Evolutionary conservation across 2,329 filamentous ascomycete genomes (phyloP), one percentile per base, ranked within the genome.

Genomic region (Claviceps purpurea): DNA sequence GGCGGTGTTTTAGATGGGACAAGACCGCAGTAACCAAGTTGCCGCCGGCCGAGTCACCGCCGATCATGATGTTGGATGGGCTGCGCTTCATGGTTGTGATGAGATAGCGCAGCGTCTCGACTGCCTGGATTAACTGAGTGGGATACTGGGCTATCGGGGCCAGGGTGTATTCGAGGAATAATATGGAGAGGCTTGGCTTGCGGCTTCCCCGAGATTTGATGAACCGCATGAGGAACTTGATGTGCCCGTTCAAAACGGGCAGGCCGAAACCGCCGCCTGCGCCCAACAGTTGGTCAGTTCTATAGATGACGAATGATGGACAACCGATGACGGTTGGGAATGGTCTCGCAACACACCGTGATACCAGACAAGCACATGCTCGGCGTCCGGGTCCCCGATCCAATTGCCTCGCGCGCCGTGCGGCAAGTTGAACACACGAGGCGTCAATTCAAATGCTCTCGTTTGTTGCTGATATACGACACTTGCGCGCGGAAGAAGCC

Each of bases 261-360:
- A 59, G 43, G 20, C 42, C 54, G 42, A 57, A 59, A 39, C 57
- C 57, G 24, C 57, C 57, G 18, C 57, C 57, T 58, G n/a, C n/a
- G 42, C 55, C 14, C 7, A 47, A 13, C 4, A 24, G 39, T 5
- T 1, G 50, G 20, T 48, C 20, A 48, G 46, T 11, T 39, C 5
- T 48, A 11, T 42, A 1, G 7, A 48, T 11, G 30, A 10, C 4
- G 26, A 20, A 10, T n/a, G 22, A 20, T 4, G 6, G 16, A 39
- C 1, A 39, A 39, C 38, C 10, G 14, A 40, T 7, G 38, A 40
- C 16, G 40, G 40, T 30, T 10, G 8, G 11, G 10, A 18, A 10
- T 11, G 18, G 7, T 11, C 4, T 11, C 20, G 22, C 24, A 11
- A 46, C 55, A 39, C 45, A 59, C 57, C 58, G 18, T 59, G 58